Conservation (phyloP, 192 early-diverging fungal species). For the Backusella tuberculispora region DNA sequence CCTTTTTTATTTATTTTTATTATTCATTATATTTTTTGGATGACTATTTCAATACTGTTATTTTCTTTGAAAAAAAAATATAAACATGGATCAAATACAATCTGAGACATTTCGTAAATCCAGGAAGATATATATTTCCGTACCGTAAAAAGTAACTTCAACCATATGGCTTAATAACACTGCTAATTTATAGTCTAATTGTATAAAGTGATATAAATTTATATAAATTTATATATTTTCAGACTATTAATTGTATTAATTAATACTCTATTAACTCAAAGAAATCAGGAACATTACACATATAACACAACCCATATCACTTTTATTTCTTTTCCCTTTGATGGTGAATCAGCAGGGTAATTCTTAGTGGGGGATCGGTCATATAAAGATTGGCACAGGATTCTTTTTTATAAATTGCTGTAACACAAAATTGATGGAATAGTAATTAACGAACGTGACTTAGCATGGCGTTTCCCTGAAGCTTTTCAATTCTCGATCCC, state of each 20-base stretch:
- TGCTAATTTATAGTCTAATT: constrained; percentile 6
- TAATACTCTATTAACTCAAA: background rate
- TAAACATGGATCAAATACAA: background rate
- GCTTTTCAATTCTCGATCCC: background rate
- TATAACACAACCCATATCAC: background rate
- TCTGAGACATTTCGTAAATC: background rate
- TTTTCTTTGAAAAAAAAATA: background rate
- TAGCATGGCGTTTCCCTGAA: constrained; percentile 1
- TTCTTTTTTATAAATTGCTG: constrained; percentile 16
- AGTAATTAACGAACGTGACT: constrained; percentile 7
- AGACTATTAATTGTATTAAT: background rate
- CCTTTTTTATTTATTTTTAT: background rate
- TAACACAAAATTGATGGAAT: background rate
- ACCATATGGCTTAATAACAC: constrained; percentile 1
- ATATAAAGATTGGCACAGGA: constrained; percentile 3
- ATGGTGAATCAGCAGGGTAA: constrained; percentile 1
- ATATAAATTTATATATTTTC: background rate
- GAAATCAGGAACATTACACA: background rate
- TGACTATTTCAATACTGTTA: background rate
- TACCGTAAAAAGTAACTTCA: background rate
- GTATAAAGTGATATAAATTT: background rate
- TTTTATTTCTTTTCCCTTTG: background rate
- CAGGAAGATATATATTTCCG: constrained; percentile 10
- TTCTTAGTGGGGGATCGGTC: background rate
- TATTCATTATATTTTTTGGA: background rate